phyloP scores from a whole-genome alignment of 2,329 filamentous ascomycete genomes.

The Allantophomopsis lycopodina region DNA sequence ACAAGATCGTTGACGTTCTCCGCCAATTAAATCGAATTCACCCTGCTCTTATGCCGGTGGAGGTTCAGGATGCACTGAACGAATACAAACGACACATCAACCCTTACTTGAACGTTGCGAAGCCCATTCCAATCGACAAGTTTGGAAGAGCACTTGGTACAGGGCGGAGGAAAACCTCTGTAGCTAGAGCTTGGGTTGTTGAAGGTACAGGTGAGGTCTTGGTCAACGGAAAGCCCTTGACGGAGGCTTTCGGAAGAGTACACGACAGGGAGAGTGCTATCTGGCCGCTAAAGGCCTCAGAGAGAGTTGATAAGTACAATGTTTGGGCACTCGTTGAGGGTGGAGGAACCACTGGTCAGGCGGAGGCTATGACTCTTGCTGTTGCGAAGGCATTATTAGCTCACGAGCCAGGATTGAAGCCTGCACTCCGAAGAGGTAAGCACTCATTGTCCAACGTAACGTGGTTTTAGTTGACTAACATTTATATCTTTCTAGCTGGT shows the following conservation, averaged over 20 bases:
- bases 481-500: slow-evolving; percentile 48
- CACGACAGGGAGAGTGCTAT: slow-evolving; percentile 91
- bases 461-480: background rate
- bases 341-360: slow-evolving; percentile 88
- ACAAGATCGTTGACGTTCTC: slow-evolving; percentile 60
- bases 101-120: slow-evolving; percentile 49
- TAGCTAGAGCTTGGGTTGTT: slow-evolving; percentile 74
- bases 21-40: slow-evolving; percentile 78
- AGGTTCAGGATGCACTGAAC: slow-evolving; percentile 50
- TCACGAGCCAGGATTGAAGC: slow-evolving; percentile 88
- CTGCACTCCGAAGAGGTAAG: slow-evolving; percentile 78
- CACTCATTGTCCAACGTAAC: slow-evolving; percentile 6
- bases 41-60: slow-evolving; percentile 57
- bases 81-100: slow-evolving; percentile 66
- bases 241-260: slow-evolving; percentile 68
- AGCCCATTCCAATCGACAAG: slow-evolving; percentile 55
- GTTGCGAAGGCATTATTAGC: slow-evolving; percentile 77
- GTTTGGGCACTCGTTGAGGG: slow-evolving; percentile 76
- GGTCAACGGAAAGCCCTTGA: slow-evolving; percentile 80
- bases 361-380: slow-evolving; percentile 84
- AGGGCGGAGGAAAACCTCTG: slow-evolving; percentile 78
- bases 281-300: slow-evolving; percentile 76
- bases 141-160: slow-evolving; percentile 68
- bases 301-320: slow-evolving; percentile 90
- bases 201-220: slow-evolving; percentile 85